Base-by-base conservation (phyloP, 441 rosid species). In the Populus hybrid region DNA sequence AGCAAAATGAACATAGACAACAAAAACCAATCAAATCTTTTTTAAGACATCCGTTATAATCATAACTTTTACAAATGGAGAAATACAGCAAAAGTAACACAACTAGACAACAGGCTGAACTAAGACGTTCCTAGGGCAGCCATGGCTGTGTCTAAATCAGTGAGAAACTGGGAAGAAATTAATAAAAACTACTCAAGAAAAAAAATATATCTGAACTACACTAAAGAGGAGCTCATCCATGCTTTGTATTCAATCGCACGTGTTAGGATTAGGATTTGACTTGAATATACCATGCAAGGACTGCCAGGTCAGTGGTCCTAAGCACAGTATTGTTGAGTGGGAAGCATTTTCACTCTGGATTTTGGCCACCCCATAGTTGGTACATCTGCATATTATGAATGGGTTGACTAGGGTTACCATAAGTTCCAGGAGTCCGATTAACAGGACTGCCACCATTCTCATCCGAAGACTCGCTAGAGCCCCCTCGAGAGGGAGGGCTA, bases 401-500 rank as follows among this genome's bases (percentile, higher is more conserved):
- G 6, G 87, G 84, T 76, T 89, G 95, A 42, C 81, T 82, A 12
- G 89, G 80, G 79, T 86, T 88, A 63, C 79, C 81, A 64, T 87
- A 89, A 77, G 83, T 82, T 74, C 87, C 90, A 14, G 90, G 75
- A 26, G 82, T 86, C 53, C 82, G 85, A 74, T 88, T 83, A 42
- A 87, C 72, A 2, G 92, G 88, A 79, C 91, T 89, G 66, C 87
- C 85, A 8, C 91, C 95, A 73, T 91, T 88, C 68, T 90, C 98
- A 26, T 89, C 97, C 7, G 97, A 94, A 12, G 97, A 89, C 38
- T 90, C 94, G 7, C 92, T 94, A 8, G 98, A 89, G 26, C 78
- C 88, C 76, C 93, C 97, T 68, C 87, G 90, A 63, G 97, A 88
- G 24, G 91, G 83, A 76, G 97, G 92, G 83, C 94, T 95, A 19